phyloP scores from a whole-genome alignment of 805 yeast species.

The Ogataea trehalophila region DNA sequence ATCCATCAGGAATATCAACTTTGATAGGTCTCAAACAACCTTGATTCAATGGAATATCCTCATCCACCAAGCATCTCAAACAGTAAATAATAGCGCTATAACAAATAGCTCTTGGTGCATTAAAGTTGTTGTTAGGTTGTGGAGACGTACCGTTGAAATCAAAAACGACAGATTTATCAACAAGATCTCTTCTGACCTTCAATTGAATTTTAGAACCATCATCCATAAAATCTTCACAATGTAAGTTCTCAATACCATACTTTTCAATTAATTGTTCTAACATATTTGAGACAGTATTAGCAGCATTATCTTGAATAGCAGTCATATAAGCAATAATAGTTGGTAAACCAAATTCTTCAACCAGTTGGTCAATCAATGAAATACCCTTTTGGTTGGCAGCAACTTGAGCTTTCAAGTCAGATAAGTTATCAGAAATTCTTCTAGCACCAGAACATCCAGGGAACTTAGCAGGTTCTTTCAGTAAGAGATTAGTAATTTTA shows the following conservation, averaged over 20 bases:
- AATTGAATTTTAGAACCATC: conserved; percentile 69
- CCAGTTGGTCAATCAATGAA: conserved; percentile 51
- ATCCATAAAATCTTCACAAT: conserved; percentile 67
- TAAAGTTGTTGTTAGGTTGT: conserved; percentile 85
- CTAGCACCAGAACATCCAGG: conserved; percentile 92
- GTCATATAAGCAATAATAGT: conserved; percentile 70
- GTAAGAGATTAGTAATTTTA: conserved; percentile 54
- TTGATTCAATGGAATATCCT: conserved; percentile 87
- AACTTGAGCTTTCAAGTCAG: conserved; percentile 80
- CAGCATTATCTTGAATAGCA: conserved; percentile 79
- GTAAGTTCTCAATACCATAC: conserved; percentile 35
- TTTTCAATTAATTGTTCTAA: conserved; percentile 41
- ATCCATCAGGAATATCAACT: conserved; percentile 57
- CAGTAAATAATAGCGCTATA: conserved; percentile 87
- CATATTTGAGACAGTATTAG: conserved; percentile 57
- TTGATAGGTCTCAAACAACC: conserved; percentile 83
- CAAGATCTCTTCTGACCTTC: conserved; percentile 41
- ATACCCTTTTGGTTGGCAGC: conserved; percentile 90
- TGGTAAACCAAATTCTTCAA: conserved; percentile 55
- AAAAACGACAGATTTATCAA: conserved; percentile 56
- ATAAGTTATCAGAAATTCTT: conserved; percentile 73
- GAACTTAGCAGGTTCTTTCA: conserved; percentile 69
- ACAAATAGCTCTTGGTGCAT: conserved; percentile 90
- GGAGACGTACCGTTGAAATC: conserved; percentile 85
- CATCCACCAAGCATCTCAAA: conserved; percentile 76